Evolutionary conservation across 1,139 yeast genomes (phyloP), one percentile per base, ranked within the genome.

Genomic region (Spathaspora sp.): DNA sequence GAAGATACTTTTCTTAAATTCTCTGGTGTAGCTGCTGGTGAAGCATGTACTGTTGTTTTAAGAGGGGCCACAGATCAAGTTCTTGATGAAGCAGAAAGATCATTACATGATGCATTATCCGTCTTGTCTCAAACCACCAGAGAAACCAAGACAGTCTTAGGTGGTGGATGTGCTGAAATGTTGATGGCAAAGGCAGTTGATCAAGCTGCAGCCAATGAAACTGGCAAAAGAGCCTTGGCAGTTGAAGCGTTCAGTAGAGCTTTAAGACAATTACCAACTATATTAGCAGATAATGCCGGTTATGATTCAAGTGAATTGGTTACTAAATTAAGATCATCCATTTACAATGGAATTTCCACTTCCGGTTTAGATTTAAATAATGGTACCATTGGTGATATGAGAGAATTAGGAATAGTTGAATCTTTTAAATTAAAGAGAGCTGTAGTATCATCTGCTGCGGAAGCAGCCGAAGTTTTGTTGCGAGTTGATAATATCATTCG

Each of bases 161-260:
- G 99, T 48, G 99, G 97, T 55, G 99, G 99, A 24, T 91, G 97
- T 64, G 84, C 97, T 4, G 99, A 93, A 69, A 91, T 93, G 97
- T 77, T 89, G 58, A 93, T 93, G 99, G 87, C 97, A 10, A 89
- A 89, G 67, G 97, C 99, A 6, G 98, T 93, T 33, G 99, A 95
- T 57, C 90, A 89, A 53, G 89, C 86, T 43, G 97, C 98, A 23
- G 95, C 95, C 59, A 90, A 89, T 61, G 93, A 86, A 56, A 86
- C 88, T 29, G 99, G 99, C 55, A 93, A 95, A 72, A 89, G 89
- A 63, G 86, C 97, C 0, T 75, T 93, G 51, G 99, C 99, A 1
- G 83, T 95, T 49, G 99, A 93, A 68, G 85, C 97, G 0, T 93
- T 89, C 71, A 97, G 96, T 18, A 82, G 86, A 54, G 98, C 98